Conservation (phyloP, 73 alveolate genomes). For the Stentor roeselii region DNA sequence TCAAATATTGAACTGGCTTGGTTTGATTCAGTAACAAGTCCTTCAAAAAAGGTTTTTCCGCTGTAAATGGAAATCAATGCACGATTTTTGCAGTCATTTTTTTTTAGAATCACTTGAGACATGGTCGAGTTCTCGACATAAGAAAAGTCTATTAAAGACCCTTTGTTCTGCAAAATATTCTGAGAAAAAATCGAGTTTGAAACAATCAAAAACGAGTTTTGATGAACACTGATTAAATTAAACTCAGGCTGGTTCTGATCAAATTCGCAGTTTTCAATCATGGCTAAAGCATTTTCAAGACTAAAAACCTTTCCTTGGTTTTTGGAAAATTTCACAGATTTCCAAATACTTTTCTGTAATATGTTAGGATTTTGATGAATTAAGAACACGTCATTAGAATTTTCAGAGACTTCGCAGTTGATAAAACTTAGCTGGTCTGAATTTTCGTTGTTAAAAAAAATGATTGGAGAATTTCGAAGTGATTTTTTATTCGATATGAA, state of each 20-base stretch:
- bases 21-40: no score
- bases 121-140: not conserved
- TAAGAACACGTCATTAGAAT: not conserved
- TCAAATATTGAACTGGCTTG: no score
- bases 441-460: no score
- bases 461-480: not conserved
- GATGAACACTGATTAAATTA: no score
- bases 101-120: not conserved
- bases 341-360: not conserved
- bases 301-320: not conserved
- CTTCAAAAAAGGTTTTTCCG: no score
- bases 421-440: not conserved
- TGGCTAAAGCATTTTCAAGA: not conserved
- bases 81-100: no score
- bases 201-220: no score
- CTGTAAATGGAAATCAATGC: no score
- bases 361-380: not conserved
- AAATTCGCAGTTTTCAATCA: not conserved
- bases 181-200: not conserved
- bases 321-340: not conserved
- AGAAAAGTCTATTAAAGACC: not conserved
- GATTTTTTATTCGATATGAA: not conserved
- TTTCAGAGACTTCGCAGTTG: not conserved
- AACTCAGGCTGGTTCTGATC: not conserved
- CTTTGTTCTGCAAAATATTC: not conserved